phyloP scores from a whole-genome alignment of 345 rosid species.

The Eucalyptus brandiana region DNA sequence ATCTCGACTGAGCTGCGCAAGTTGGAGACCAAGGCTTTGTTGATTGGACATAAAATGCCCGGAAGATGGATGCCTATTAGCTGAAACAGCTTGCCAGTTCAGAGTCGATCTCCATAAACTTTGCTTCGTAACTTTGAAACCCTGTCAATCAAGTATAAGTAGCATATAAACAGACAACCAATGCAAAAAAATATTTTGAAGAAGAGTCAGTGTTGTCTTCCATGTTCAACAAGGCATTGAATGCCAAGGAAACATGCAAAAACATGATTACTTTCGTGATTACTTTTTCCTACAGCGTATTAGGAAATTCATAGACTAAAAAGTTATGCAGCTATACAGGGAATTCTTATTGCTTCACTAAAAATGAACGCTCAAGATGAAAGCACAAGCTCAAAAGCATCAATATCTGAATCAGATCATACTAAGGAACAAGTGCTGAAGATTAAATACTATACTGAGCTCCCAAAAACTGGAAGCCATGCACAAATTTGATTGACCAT shows the following conservation, averaged over 20 bases:
- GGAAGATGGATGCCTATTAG: constrained; percentile 67
- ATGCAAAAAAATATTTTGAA: not conserved
- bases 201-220: not conserved
- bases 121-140: constrained; percentile 77
- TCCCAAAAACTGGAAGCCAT: not conserved
- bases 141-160: constrained; percentile 23
- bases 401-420: not conserved
- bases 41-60: constrained; percentile 91
- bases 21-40: constrained; percentile 89
- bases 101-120: constrained; percentile 76
- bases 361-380: not conserved
- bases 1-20: constrained; percentile 96
- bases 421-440: not conserved
- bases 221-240: not conserved
- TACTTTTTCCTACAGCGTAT: not conserved
- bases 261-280: not conserved
- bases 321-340: not conserved
- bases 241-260: not conserved
- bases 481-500: not conserved
- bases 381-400: not conserved
- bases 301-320: not conserved
- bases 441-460: not conserved
- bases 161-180: not conserved
- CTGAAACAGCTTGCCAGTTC: constrained; percentile 84
- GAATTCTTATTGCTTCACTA: not conserved